phyloP scores from a whole-genome alignment of 176 grass and related monocot species.

The Triticum urartu region DNA sequence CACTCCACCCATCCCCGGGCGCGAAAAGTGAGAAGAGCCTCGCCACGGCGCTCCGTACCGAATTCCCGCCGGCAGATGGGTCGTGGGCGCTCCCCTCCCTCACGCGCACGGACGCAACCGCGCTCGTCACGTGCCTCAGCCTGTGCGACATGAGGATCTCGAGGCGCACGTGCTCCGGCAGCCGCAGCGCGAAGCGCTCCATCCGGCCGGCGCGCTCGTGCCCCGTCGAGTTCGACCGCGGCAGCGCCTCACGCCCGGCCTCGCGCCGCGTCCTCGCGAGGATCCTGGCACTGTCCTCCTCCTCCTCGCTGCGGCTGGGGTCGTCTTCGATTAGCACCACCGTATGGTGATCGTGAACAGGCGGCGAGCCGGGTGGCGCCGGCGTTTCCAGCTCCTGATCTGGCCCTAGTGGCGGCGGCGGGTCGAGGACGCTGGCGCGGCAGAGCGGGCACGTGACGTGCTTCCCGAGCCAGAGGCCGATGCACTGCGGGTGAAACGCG shows the following conservation, averaged over 20 bases:
- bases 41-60: not conserved
- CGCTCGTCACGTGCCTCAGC: slow-evolving; percentile 51
- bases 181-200: slow-evolving; percentile 44
- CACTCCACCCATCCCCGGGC: slow-evolving; percentile 22
- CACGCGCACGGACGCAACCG: slow-evolving; percentile 35
- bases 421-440: slow-evolving; percentile 43
- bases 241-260: slow-evolving; percentile 24
- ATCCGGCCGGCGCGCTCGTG: slow-evolving; percentile 4
- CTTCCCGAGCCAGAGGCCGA: slow-evolving; percentile 53
- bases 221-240: slow-evolving; percentile 36
- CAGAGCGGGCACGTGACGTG: slow-evolving; percentile 55
- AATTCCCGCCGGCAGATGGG: not conserved
- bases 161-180: slow-evolving; percentile 51
- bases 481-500: slow-evolving; percentile 58
- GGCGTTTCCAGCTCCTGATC: not conserved
- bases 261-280: slow-evolving; percentile 18
- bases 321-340: slow-evolving; percentile 16
- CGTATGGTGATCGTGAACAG: not conserved
- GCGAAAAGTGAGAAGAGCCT: not conserved
- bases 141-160: slow-evolving; percentile 49
- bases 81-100: not conserved
- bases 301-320: not conserved
- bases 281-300: slow-evolving; percentile 12
- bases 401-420: not conserved
- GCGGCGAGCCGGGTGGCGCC: not conserved